Percentiles rank a stretch among this genome's conserved stretches.
These are phyloP conservation scores for Hirschfeldia incana DNA, from an alignment of 345 rosid species.

Conservation along the genomic window DNA sequence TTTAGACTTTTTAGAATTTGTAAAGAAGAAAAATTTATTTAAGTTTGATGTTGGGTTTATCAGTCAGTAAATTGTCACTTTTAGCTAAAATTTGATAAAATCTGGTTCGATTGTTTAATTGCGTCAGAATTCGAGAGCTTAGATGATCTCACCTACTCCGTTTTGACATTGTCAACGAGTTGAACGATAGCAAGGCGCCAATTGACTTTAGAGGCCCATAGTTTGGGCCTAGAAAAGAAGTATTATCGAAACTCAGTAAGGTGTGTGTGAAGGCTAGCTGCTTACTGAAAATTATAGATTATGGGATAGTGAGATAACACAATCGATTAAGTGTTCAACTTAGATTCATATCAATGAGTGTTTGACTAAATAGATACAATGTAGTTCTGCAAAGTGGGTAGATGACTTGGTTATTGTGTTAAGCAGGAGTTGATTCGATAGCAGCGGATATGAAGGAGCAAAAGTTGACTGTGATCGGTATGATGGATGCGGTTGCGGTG, in stretches of 20 bases:
- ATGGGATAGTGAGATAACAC: background rate
- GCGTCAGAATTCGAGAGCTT: conserved; percentile 13
- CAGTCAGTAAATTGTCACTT: background rate
- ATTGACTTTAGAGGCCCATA: background rate
- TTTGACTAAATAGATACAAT: background rate
- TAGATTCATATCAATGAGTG: background rate
- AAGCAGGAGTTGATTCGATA: conserved; percentile 83
- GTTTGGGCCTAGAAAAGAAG: background rate
- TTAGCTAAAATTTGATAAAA: background rate
- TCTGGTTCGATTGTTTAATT: background rate
- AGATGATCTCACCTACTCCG: background rate
- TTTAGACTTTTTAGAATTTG: background rate
- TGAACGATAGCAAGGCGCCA: background rate
- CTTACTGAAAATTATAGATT: background rate
- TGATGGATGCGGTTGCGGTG: conserved; percentile 84
- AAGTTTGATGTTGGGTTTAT: background rate
- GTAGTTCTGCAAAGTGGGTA: background rate
- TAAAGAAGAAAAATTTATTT: background rate
- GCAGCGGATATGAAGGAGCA: conserved; percentile 87
- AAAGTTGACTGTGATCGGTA: conserved; percentile 83
- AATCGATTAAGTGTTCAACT: background rate
- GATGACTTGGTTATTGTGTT: background rate
- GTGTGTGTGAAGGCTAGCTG: background rate
- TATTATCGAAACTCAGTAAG: background rate
- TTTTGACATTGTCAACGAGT: conserved; percentile 11